Percentiles rank a stretch among this genome's conserved stretches.
Conservation (phyloP, 768 basidiomycete species). For the Lentinus brumalis region DNA sequence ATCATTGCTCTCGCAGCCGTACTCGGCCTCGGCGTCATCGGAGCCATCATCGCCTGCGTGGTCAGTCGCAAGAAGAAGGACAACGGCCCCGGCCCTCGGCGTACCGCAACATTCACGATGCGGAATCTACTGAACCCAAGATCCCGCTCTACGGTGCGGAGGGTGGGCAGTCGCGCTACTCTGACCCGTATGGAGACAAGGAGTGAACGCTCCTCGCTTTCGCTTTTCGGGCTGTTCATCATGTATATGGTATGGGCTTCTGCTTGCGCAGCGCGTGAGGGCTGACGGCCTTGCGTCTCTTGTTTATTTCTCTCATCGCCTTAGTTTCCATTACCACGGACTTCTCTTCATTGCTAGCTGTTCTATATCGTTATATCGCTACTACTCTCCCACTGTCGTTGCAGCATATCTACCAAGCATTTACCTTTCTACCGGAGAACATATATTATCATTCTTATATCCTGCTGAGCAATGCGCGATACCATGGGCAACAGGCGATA, state of each 20-base stretch:
- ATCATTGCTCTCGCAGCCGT: slow-evolving; percentile 6
- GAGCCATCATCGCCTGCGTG: slow-evolving; percentile 12
- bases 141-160: no score
- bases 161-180: not conserved
- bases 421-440: not conserved
- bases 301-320: not conserved
- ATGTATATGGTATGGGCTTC: not conserved
- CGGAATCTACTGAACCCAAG: no score
- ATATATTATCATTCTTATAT: not conserved
- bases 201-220: not conserved
- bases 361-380: not conserved
- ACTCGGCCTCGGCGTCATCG: slow-evolving; percentile 9
- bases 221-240: not conserved
- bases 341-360: not conserved
- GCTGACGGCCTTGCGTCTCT: not conserved
- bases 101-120: slow-evolving; percentile 2
- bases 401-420: not conserved
- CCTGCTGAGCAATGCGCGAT: no score
- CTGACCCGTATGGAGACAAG: slow-evolving; percentile 22
- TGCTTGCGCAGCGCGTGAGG: not conserved
- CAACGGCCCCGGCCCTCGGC: slow-evolving; percentile 8
- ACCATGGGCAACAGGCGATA: no score
- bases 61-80: slow-evolving; percentile 6
- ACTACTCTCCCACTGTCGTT: slow-evolving; percentile 2
- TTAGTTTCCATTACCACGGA: not conserved